Evolutionary conservation across 2,329 filamentous ascomycete species (phyloP).

Genomic region (Cadophora malorum): DNA sequence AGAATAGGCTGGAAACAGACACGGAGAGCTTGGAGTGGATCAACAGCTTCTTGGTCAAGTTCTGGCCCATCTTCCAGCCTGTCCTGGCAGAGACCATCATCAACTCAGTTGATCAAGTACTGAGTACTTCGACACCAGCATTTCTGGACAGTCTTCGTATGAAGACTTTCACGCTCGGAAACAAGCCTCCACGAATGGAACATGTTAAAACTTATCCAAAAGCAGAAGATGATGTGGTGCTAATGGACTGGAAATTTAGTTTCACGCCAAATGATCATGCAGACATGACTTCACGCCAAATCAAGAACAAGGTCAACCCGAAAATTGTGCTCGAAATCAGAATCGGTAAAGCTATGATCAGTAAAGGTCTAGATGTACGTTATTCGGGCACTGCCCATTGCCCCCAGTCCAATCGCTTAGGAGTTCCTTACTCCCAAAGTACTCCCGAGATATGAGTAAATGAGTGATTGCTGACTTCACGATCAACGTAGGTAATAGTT

Average conservation of each 20-base stretch:
- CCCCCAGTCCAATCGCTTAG: no score
- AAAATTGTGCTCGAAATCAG: slow-evolving; percentile 96
- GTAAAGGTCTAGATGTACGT: slow-evolving; percentile 94
- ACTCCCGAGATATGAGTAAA: no score
- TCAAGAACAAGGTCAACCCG: slow-evolving; percentile 96
- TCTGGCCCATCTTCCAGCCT: slow-evolving; percentile 98
- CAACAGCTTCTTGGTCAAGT: slow-evolving; percentile 97
- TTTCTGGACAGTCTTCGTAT: slow-evolving; percentile 94
- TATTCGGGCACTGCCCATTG: no score
- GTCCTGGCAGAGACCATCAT: slow-evolving; percentile 92
- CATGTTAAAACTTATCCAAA: slow-evolving; percentile 98
- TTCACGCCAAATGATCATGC: slow-evolving; percentile 95
- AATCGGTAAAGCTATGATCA: slow-evolving; percentile 94
- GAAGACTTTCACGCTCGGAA: slow-evolving; percentile 91
- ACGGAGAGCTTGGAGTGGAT: slow-evolving; percentile 97
- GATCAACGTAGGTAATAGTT: slow-evolving; percentile 78
- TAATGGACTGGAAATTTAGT: slow-evolving; percentile 99
- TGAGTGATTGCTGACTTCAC: no score
- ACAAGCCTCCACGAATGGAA: slow-evolving; percentile 94
- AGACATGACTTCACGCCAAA: slow-evolving; percentile 87
- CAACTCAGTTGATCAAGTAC: slow-evolving; percentile 92
- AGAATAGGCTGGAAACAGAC: slow-evolving; percentile 87
- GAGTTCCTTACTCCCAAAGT: no score
- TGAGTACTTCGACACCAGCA: slow-evolving; percentile 88
- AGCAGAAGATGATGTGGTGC: slow-evolving; percentile 90